Conservation (phyloP, 495 filamentous ascomycete genomes). For the Penicillium mononematosum region DNA sequence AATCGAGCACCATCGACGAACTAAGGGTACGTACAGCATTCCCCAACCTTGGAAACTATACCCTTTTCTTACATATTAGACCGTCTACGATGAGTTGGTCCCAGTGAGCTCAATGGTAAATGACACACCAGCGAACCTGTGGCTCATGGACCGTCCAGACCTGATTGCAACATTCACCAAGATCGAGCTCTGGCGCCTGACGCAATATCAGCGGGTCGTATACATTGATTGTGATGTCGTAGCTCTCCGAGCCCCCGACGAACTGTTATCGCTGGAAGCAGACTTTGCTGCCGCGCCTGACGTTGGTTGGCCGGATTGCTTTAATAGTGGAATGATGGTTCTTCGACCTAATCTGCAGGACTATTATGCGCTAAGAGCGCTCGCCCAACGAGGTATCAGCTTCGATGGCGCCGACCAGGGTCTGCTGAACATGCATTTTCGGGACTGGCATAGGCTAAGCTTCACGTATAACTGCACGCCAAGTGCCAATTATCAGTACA, state of each 20-base stretch:
- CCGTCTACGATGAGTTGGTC: constrained; percentile 84
- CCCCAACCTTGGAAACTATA: background rate
- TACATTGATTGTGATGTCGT: constrained; percentile 93
- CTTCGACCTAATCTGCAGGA: constrained; percentile 83
- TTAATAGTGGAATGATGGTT: constrained; percentile 96
- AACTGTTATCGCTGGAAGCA: constrained; percentile 75
- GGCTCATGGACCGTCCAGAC: constrained; percentile 88
- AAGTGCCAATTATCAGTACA: constrained; percentile 89
- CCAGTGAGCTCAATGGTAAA: constrained; percentile 78
- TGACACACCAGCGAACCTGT: constrained; percentile 74
- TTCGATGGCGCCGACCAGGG: constrained; percentile 99
- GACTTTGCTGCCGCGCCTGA: constrained; percentile 90
- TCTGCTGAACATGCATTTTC: constrained; percentile 91
- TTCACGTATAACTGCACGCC: constrained; percentile 98
- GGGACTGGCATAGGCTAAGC: constrained; percentile 80
- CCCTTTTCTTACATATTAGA: constrained; percentile 46
- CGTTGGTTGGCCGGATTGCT: constrained; percentile 96
- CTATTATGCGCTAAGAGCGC: constrained; percentile 76
- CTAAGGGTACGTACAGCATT: constrained; percentile 59
- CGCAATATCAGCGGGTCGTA: constrained; percentile 83
- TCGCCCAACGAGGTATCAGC: constrained; percentile 82
- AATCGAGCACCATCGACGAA: constrained; percentile 67
- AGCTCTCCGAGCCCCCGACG: constrained; percentile 82
- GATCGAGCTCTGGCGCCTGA: constrained; percentile 89
- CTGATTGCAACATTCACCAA: constrained; percentile 93